Evolutionary conservation across 495 filamentous ascomycete species (phyloP).

Genomic region (Chaetomidium leptoderma): DNA sequence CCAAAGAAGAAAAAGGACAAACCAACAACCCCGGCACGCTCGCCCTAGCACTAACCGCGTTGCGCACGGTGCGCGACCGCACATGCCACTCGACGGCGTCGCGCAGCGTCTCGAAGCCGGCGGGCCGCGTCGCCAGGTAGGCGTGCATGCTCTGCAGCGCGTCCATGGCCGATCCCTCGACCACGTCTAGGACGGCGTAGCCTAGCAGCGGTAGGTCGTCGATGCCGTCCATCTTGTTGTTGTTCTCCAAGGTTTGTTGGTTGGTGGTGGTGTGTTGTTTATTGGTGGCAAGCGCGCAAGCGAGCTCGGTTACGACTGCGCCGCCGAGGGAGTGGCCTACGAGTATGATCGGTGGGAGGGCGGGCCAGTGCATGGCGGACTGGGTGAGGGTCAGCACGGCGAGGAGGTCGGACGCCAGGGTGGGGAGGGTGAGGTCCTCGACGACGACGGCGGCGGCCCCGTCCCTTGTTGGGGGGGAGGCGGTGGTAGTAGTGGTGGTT

Average conservation of each 20-base stretch:
- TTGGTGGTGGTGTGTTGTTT: neutral
- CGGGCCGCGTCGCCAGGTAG: constrained; percentile 80
- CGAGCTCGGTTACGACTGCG: constrained; percentile 86
- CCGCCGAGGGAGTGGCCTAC: constrained; percentile 95
- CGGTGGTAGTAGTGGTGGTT: constrained; percentile 37
- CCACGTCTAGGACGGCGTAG: constrained; percentile 90
- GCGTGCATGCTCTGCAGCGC: constrained; percentile 93
- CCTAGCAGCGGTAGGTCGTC: too few relatives aligned
- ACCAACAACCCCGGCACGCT: constrained; percentile 68
- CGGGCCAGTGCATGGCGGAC: constrained; percentile 62
- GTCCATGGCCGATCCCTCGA: constrained; percentile 83
- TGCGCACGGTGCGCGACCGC: constrained; percentile 82
- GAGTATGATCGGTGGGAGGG: constrained; percentile 69
- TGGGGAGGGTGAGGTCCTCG: constrained; percentile 61
- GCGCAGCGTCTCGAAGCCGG: constrained; percentile 65
- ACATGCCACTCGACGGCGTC: constrained; percentile 93
- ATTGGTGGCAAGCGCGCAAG: constrained; percentile 33
- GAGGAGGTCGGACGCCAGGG: constrained; percentile 68
- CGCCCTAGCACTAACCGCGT: constrained; percentile 69
- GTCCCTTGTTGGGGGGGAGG: neutral
- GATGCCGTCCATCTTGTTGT: neutral
- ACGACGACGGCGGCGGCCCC: constrained; percentile 22
- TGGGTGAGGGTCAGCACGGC: constrained; percentile 63
- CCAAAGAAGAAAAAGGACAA: too few relatives aligned
- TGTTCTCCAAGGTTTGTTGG: neutral